Percentiles rank a stretch among this genome's conserved stretches.
These are phyloP conservation scores for Mortierella sp. DNA, from an alignment of 371 early-diverging fungal species.

Conservation along the genomic window DNA sequence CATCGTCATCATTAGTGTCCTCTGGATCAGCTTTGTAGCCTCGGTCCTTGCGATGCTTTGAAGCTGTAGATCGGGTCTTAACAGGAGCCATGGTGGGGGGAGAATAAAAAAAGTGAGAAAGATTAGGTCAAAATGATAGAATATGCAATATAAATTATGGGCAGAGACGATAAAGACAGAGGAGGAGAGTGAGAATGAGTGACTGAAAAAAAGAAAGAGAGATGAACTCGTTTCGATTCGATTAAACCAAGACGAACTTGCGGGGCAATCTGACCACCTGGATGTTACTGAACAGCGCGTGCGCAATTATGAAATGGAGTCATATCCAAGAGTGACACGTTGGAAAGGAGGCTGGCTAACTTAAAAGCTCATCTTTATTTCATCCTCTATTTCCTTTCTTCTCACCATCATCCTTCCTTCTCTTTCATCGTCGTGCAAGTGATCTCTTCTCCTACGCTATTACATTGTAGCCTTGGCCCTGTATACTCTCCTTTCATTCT, in stretches of 20 bases:
- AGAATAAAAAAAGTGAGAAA: no score
- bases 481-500: background rate
- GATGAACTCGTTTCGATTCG: no score
- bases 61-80: constrained; percentile 41
- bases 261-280: no score
- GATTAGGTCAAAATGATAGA: no score
- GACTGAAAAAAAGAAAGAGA: no score
- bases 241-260: no score
- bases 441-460: background rate
- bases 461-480: background rate
- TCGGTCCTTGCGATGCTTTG: constrained; percentile 12
- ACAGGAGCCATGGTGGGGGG: constrained; percentile 30
- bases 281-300: no score
- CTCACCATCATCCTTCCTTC: background rate
- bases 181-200: no score
- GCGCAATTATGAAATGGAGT: no score
- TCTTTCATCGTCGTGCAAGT: background rate
- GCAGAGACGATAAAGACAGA: no score
- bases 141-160: no score
- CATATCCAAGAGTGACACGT: background rate
- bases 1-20: constrained; percentile 50
- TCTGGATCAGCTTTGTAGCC: constrained; percentile 53
- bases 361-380: background rate
- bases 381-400: background rate
- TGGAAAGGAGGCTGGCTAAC: background rate